Evolutionary conservation across 208 protist genomes (phyloP), one percentile per base, ranked within the genome.

Genomic region (Trypanosoma lewisi): DNA sequence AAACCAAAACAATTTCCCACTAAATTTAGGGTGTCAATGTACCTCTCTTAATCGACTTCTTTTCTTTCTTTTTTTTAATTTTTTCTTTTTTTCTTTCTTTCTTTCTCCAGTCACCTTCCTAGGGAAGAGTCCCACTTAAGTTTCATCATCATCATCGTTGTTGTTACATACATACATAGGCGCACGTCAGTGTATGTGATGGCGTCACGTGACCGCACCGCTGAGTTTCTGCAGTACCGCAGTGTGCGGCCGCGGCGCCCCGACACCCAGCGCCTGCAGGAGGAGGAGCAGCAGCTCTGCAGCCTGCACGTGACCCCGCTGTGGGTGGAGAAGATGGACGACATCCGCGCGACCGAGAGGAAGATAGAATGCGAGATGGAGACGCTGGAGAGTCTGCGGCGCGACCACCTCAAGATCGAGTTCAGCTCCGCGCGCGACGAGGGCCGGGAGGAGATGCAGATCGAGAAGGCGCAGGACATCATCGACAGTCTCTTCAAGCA

Each of bases 401-500:
- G 82, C 58, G 76, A 85, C 41, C 87, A 96, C 65, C 75, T 96
- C 27, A 94, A 94, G 60, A 88, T 96, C 21, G 85, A 90, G 56
- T 96, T 96, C 67, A 91, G 91, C 72, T 86, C 85, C 34, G 73
- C 76, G 0, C 79, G 91, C 9, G 87, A 96, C 59, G 87, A 94
- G 63, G 60, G 71, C 12, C 67, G 79, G 36, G 91, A 96, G 64
- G 83, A 96, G 50, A 74, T 82, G 14, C 52, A 82, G 49, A 96
- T 96, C 61, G 91, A 96, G 28, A 65, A 68, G 31, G 59, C 71
- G 14, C 87, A 92, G 69, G 81, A 87, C 49, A 65, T 82, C 27
- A 92, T 96, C 67, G 87, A 94, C 54, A 75, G 70, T n/a, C 74
- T 91, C 7, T 96, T 96, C 70, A 96, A 96, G 52, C 77, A 87